These are phyloP conservation scores for Cantharellus anzutake DNA, from an alignment of 768 basidiomycete species.

Conservation along the genomic window DNA sequence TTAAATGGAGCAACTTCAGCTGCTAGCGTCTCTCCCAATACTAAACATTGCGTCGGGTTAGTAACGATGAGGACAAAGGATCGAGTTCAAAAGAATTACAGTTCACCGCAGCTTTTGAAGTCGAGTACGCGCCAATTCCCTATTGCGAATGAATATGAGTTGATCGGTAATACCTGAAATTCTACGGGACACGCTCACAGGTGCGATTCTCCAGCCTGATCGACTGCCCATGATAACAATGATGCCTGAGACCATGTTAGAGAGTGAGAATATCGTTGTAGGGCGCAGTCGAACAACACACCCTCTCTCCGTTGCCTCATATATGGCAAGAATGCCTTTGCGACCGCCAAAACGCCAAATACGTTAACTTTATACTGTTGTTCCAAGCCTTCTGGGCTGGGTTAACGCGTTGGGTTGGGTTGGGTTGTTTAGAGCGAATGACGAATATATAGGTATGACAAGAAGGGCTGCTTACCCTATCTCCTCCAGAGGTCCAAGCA, in stretches of 20 bases:
- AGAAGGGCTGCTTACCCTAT: conserved; percentile 9
- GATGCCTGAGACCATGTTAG: too few relatives aligned
- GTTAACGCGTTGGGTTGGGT: not conserved
- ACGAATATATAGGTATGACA: not conserved
- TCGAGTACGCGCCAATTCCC: not conserved
- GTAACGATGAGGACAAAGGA: not conserved
- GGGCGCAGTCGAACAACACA: conserved; percentile 14
- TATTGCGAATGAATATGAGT: not conserved
- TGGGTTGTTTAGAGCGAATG: not conserved
- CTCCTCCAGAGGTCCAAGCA: conserved; percentile 17
- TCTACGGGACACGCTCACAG: not conserved
- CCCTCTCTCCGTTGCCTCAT: conserved; percentile 26
- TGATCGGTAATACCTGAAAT: not conserved
- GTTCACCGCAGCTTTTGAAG: not conserved
- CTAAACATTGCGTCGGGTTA: not conserved
- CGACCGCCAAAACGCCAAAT: conserved; percentile 25
- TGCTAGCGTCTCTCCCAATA: not conserved
- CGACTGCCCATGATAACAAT: not conserved
- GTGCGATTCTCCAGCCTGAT: not conserved
- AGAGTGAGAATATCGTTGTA: not conserved
- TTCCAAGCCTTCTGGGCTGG: conserved; percentile 14
- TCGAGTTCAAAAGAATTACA: not conserved
- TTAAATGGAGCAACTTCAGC: not conserved
- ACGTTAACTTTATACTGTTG: conserved; percentile 16
- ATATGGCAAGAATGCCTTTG: conserved; percentile 28